Conservation (phyloP, 805 yeast genomes). For the Pichia phayaonensis region DNA sequence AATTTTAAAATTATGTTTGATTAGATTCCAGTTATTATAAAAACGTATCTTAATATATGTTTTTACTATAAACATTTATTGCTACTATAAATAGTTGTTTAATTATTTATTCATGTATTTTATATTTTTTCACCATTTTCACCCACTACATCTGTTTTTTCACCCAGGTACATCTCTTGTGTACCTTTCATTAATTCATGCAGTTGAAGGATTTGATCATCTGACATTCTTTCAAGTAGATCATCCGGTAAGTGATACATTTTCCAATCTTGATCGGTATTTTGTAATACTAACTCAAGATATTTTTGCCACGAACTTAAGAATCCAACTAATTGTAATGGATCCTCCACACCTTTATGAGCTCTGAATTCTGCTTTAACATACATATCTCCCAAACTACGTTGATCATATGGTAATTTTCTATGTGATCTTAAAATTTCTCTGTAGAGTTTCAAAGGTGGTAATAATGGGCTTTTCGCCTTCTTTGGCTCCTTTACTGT, state of each 20-base stretch:
- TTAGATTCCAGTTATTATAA: no score
- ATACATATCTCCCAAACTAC: constrained; percentile 82
- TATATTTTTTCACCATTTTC: neutral
- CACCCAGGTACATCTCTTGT: constrained; percentile 17
- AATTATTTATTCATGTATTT: neutral
- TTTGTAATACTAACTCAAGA: constrained; percentile 38
- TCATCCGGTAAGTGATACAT: constrained; percentile 52
- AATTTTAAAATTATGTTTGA: neutral
- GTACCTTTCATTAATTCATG: constrained; percentile 78
- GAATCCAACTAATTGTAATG: constrained; percentile 89
- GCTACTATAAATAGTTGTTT: neutral
- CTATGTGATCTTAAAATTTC: constrained; percentile 79
- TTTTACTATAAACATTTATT: neutral
- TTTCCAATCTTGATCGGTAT: constrained; percentile 54
- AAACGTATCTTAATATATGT: no score
- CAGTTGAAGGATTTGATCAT: constrained; percentile 80
- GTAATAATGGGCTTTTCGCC: constrained; percentile 46
- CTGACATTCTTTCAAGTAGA: constrained; percentile 75
- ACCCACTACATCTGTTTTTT: constrained; percentile 3
- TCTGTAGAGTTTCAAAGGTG: constrained; percentile 75
- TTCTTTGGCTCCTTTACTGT: constrained; percentile 22
- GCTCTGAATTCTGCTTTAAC: constrained; percentile 85
- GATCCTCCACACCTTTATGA: constrained; percentile 76
- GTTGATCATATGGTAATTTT: constrained; percentile 55
- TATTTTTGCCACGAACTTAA: constrained; percentile 92